Conservation (phyloP, 768 basidiomycete species). For the Rhodotorula graminis region DNA sequence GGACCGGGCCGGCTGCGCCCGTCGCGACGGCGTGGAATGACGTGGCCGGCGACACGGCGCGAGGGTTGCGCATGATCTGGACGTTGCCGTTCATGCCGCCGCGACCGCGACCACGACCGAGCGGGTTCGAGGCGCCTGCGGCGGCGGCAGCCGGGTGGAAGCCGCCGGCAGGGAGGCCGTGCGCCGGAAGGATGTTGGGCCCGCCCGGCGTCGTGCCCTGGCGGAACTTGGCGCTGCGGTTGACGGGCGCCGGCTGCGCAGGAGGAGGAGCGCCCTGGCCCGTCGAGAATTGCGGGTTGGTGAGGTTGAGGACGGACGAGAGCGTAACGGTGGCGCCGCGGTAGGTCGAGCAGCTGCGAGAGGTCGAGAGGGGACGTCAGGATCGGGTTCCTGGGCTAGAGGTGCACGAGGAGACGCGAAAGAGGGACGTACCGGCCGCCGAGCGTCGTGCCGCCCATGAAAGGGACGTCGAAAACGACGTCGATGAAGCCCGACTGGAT, state of each 20-base stretch:
- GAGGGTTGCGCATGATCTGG: constrained; percentile 22
- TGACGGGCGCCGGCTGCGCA: neutral
- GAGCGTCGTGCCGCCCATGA: constrained; percentile 85
- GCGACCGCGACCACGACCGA: constrained; percentile 20
- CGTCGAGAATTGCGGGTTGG: constrained; percentile 74
- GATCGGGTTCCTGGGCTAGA: neutral
- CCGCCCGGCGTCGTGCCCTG: constrained; percentile 22
- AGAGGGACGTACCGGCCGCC: constrained; percentile 62
- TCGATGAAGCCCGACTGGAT: constrained; percentile 83
- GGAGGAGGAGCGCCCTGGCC: constrained; percentile 5
- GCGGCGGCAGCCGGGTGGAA: constrained; percentile 25
- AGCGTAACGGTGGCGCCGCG: constrained; percentile 85
- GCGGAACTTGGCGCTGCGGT: constrained; percentile 27
- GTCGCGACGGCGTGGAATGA: constrained; percentile 32
- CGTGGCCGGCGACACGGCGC: constrained; percentile 13
- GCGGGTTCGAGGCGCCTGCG: too few relatives aligned
- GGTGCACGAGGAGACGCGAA: neutral
- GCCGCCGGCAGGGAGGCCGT: constrained; percentile 35
- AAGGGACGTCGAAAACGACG: constrained; percentile 90
- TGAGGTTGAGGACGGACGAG: constrained; percentile 81
- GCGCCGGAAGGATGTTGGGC: constrained; percentile 27
- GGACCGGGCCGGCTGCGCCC: neutral
- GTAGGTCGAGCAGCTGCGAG: constrained; percentile 74
- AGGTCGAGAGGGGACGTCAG: constrained; percentile 9
- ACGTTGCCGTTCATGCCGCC: constrained; percentile 28